Evolutionary conservation across 2,329 filamentous ascomycete species (phyloP).

Genomic region (Colletotrichum trifolii): DNA sequence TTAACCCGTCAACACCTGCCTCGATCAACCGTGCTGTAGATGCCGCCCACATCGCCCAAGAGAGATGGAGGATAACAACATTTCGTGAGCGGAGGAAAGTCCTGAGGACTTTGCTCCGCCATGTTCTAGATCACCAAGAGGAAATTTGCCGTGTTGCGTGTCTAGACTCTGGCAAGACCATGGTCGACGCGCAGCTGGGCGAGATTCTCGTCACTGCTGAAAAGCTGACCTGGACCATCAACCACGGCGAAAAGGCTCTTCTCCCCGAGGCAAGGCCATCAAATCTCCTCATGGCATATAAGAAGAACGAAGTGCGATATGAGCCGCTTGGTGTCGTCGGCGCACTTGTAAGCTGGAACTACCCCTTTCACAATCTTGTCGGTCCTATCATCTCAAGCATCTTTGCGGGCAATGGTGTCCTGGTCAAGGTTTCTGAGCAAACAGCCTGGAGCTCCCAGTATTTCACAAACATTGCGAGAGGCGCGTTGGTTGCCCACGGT

Average conservation of each 20-base stretch:
- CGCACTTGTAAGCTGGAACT: conserved; percentile 97
- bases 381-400: conserved; percentile 90
- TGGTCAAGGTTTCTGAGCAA: conserved; percentile 95
- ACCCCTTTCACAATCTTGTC: conserved; percentile 94
- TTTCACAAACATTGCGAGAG: conserved; percentile 82
- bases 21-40: conserved; percentile 84
- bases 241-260: conserved; percentile 87
- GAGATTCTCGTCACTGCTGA: conserved; percentile 95
- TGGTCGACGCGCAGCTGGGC: conserved; percentile 91
- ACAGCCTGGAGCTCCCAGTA: conserved; percentile 92
- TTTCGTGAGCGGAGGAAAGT: conserved; percentile 84
- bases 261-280: conserved; percentile 79
- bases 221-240: conserved; percentile 93
- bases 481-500: conserved; percentile 83
- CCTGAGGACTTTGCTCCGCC: conserved; percentile 81
- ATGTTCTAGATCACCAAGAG: conserved; percentile 89
- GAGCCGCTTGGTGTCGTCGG: conserved; percentile 94
- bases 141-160: conserved; percentile 87
- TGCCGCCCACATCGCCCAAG: conserved; percentile 79
- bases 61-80: conserved; percentile 79
- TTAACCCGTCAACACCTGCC: conserved; percentile 80
- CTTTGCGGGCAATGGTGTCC: conserved; percentile 89
- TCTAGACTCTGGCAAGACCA: conserved; percentile 95
- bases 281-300: conserved; percentile 95
- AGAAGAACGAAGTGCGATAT: conserved; percentile 89